phyloP scores from a whole-genome alignment of 257 asterid species.

The Salvia splendens region DNA sequence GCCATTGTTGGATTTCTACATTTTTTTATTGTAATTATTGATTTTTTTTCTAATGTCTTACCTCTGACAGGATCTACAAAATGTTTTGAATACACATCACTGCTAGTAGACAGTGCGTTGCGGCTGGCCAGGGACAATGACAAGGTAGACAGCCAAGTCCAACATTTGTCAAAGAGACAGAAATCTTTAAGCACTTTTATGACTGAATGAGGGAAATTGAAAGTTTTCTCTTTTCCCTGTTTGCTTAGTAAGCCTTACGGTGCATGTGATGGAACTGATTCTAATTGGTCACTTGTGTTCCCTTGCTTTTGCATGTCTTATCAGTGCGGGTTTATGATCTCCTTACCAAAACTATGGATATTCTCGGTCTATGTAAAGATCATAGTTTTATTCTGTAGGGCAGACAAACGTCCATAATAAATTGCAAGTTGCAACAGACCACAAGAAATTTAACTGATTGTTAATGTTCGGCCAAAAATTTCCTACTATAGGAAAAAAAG shows the following conservation, averaged over 20 bases:
- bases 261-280: constrained; percentile 24
- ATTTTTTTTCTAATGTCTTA: constrained; percentile 32
- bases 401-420: neutral
- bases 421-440: too few species aligned
- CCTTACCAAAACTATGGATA: neutral
- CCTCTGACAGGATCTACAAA: constrained; percentile 51
- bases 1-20: constrained; percentile 29
- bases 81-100: constrained; percentile 48
- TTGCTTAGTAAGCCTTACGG: constrained; percentile 13
- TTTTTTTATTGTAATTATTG: constrained; percentile 30
- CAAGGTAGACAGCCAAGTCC: constrained; percentile 57
- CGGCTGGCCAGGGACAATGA: constrained; percentile 80
- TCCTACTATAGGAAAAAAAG: neutral
- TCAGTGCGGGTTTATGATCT: constrained; percentile 1
- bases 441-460: neutral
- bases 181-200: constrained; percentile 15
- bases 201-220: constrained; percentile 14
- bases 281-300: constrained; percentile 12
- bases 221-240: neutral
- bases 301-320: constrained; percentile 9
- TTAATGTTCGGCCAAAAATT: neutral
- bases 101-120: constrained; percentile 69
- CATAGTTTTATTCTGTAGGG: neutral
- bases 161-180: neutral
- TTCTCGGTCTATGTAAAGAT: neutral